These are phyloP conservation scores for Pyricularia pennisetigena DNA, from an alignment of 2,329 filamentous ascomycete genomes.

Conservation along the genomic window DNA sequence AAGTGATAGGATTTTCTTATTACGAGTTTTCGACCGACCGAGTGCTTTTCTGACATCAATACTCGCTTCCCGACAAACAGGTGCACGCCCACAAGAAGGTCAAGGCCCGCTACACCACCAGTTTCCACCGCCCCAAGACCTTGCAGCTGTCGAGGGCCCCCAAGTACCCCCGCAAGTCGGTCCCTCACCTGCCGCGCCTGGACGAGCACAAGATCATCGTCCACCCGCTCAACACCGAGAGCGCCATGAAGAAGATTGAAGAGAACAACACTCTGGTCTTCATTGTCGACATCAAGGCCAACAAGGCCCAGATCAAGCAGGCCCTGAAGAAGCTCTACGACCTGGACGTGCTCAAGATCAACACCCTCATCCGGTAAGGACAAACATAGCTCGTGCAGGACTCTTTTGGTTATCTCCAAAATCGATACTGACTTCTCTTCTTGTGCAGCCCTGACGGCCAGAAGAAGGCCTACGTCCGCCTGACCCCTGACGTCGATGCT, in stretches of 20 bases:
- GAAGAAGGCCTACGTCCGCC: conserved; percentile 97
- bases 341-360: conserved; percentile 97
- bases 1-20: conserved; percentile 38
- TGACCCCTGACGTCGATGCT: conserved; percentile 94
- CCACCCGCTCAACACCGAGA: conserved; percentile 99
- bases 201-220: conserved; percentile 97
- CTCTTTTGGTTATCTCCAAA: neutral
- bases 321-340: conserved; percentile 99
- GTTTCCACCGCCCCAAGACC: conserved; percentile 97
- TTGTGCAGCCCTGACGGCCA: conserved; percentile 71
- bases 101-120: conserved; percentile 87
- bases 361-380: conserved; percentile 89
- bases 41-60: neutral
- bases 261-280: conserved; percentile 99
- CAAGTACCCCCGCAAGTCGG: conserved; percentile 95
- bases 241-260: conserved; percentile 99
- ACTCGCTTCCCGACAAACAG: conserved; percentile 18
- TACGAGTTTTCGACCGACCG: neutral
- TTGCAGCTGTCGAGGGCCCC: conserved; percentile 81
- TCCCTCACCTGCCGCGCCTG: conserved; percentile 81
- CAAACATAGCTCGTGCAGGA: neutral
- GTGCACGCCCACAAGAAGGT: conserved; percentile 66
- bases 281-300: conserved; percentile 94
- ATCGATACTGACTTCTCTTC: neutral
- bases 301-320: conserved; percentile 99